Evolutionary conservation across 2,329 filamentous ascomycete genomes (phyloP).

Genomic region (Claviceps purpurea): DNA sequence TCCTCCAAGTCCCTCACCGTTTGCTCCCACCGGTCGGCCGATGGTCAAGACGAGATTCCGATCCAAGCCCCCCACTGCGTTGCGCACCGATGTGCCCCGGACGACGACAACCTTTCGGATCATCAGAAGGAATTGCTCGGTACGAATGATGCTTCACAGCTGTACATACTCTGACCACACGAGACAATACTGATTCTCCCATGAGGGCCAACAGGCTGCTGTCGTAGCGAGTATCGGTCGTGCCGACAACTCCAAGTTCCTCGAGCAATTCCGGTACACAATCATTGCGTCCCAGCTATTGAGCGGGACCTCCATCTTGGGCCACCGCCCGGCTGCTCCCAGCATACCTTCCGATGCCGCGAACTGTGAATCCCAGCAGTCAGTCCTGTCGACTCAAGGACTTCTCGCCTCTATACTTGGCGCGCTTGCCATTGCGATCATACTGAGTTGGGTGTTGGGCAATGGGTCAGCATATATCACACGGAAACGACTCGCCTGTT

Average conservation of each 20-base stretch:
- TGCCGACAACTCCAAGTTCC: slow-evolving; percentile 69
- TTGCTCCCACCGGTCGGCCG: slow-evolving; percentile 44
- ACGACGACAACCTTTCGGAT: slow-evolving; percentile 26
- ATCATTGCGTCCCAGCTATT: slow-evolving; percentile 86
- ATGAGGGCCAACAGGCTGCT: slow-evolving; percentile 36
- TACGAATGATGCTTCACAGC: slow-evolving; percentile 18
- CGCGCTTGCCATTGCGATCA: slow-evolving; percentile 54
- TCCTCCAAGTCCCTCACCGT: slow-evolving; percentile 33
- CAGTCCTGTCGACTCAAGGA: slow-evolving; percentile 28
- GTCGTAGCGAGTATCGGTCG: slow-evolving; percentile 61
- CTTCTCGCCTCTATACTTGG: slow-evolving; percentile 32
- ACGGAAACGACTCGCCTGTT: slow-evolving; percentile 38
- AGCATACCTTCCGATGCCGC: slow-evolving; percentile 8
- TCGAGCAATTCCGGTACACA: slow-evolving; percentile 87
- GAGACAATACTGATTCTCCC: neutral
- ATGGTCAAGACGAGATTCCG: slow-evolving; percentile 41
- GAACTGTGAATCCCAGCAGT: slow-evolving; percentile 11
- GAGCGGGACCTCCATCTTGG: slow-evolving; percentile 48
- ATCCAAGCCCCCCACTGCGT: slow-evolving; percentile 28
- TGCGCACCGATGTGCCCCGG: slow-evolving; percentile 25
- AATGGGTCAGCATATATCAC: slow-evolving; percentile 38
- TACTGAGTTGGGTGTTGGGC: slow-evolving; percentile 56
- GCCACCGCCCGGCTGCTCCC: slow-evolving; percentile 16
- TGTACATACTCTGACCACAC: neutral
- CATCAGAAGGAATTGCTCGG: slow-evolving; percentile 37